These are phyloP conservation scores for Beauveria scarabaeidicola DNA, from an alignment of 2,329 filamentous ascomycete genomes.

Conservation along the genomic window DNA sequence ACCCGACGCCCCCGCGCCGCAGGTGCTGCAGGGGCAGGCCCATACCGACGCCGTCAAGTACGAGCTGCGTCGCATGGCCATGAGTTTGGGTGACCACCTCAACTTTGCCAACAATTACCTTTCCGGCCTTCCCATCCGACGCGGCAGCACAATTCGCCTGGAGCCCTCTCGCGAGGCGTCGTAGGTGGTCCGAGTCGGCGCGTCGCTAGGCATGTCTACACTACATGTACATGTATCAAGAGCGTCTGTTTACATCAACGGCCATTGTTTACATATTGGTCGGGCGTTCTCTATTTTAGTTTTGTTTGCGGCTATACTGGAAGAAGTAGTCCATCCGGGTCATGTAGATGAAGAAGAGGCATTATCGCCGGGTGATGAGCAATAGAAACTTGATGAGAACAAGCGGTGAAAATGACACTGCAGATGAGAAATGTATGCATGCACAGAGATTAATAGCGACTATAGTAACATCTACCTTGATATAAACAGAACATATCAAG, in stretches of 20 bases:
- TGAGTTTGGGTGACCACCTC: slow-evolving; percentile 41
- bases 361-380: neutral
- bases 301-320: neutral
- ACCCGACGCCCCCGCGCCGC: slow-evolving; percentile 38
- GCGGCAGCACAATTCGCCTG: slow-evolving; percentile 24
- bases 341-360: neutral
- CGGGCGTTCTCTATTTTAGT: no score
- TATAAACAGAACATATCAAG: neutral
- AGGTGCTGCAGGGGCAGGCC: slow-evolving; percentile 47
- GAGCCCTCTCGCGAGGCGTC: slow-evolving; percentile 18
- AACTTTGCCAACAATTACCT: slow-evolving; percentile 37
- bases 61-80: slow-evolving; percentile 41
- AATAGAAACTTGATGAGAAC: neutral
- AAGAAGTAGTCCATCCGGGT: neutral
- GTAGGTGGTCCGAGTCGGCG: neutral
- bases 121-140: slow-evolving; percentile 29
- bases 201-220: no score
- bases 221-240: no score
- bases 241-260: no score
- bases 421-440: neutral
- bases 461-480: neutral
- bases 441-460: neutral
- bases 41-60: slow-evolving; percentile 42
- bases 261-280: no score
- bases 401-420: neutral